These are phyloP conservation scores for Barnettozyma siamensis DNA, from an alignment of 805 yeast genomes.

Conservation along the genomic window DNA sequence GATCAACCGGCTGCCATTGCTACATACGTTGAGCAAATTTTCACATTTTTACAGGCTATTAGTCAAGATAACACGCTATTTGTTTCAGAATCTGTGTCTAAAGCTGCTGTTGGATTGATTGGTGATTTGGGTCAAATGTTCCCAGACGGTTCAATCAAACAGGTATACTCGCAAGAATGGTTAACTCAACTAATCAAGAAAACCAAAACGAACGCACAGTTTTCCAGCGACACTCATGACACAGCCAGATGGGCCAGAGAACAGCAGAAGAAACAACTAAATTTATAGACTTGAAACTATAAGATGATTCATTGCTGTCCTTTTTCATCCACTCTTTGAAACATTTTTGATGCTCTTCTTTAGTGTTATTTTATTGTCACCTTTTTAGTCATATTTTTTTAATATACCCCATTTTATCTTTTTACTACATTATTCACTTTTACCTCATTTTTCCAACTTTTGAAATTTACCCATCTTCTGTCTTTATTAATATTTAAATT, in stretches of 20 bases:
- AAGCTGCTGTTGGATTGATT: slow-evolving; percentile 82
- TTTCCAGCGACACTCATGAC: slow-evolving; percentile 65
- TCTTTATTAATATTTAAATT: neutral
- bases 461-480: neutral
- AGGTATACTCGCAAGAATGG: slow-evolving; percentile 69
- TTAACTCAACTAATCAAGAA: slow-evolving; percentile 68
- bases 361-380: neutral
- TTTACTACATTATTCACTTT: neutral
- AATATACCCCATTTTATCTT: slow-evolving; percentile 3
- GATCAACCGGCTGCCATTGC: slow-evolving; percentile 58
- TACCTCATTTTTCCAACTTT: neutral
- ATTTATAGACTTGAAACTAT: neutral
- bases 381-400: slow-evolving; percentile 4
- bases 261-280: slow-evolving; percentile 32
- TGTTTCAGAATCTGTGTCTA: slow-evolving; percentile 62
- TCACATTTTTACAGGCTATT: slow-evolving; percentile 59
- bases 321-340: no score
- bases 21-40: slow-evolving; percentile 63
- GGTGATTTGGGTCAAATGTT: slow-evolving; percentile 92
- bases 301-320: no score
- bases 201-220: slow-evolving; percentile 58
- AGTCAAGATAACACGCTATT: slow-evolving; percentile 55
- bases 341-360: neutral
- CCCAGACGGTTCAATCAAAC: slow-evolving; percentile 68
- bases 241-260: slow-evolving; percentile 99